Conservation (phyloP, 2,329 filamentous ascomycete species). For the Talaromyces sp. region DNA sequence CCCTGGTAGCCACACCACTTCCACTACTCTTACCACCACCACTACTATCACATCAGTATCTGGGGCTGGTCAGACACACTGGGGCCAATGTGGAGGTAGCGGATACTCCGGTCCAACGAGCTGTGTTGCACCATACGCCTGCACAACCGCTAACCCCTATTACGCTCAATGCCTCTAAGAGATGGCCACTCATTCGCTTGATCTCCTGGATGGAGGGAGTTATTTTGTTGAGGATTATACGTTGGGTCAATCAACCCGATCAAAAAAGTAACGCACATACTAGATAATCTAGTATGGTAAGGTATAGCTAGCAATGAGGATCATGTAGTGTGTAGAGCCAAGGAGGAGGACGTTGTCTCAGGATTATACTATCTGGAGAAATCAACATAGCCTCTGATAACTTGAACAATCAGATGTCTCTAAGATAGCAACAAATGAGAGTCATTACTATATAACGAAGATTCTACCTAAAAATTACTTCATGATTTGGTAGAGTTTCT, state of each 20-base stretch:
- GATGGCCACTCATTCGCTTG: not conserved
- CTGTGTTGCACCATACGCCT: conserved; percentile 1
- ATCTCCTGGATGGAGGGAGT: not conserved
- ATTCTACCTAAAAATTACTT: not conserved
- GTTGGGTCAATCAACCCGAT: no score
- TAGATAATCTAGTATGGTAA: no score
- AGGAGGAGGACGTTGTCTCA: not conserved
- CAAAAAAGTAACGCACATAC: no score
- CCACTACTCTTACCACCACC: not conserved
- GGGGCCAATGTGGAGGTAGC: conserved; percentile 9
- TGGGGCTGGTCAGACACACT: not conserved
- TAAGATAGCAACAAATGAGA: not conserved
- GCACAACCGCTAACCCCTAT: not conserved
- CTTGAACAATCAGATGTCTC: not conserved
- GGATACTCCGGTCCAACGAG: conserved; percentile 5
- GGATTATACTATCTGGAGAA: not conserved
- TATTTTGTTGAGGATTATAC: no score
- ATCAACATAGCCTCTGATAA: not conserved
- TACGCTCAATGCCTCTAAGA: conserved; percentile 7
- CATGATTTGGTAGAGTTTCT: not conserved
- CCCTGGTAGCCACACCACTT: not conserved
- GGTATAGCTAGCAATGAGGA: no score
- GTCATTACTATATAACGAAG: not conserved
- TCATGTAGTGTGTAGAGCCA: no score
- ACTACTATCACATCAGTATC: not conserved